These are phyloP conservation scores for Ustilago lituana DNA, from an alignment of 1,284 basidiomycete genomes.

Conservation along the genomic window DNA sequence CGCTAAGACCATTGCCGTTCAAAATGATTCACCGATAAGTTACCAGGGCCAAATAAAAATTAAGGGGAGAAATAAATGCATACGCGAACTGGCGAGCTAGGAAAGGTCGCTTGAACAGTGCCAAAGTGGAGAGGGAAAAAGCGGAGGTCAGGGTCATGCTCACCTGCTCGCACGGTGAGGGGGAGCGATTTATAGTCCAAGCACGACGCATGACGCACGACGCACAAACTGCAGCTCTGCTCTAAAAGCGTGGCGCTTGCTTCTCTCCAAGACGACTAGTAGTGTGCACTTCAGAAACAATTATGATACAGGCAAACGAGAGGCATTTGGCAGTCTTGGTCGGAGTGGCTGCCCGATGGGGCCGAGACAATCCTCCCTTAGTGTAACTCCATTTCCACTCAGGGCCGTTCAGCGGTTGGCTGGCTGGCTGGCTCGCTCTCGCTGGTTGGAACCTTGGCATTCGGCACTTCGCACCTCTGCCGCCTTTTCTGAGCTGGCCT, in stretches of 20 bases:
- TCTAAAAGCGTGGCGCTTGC: no score
- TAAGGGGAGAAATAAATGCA: no score
- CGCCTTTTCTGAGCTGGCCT: neutral
- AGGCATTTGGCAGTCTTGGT: no score
- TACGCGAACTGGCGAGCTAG: no score
- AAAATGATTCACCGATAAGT: constrained; percentile 16
- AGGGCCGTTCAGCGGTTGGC: constrained; percentile 8
- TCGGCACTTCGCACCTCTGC: constrained; percentile 3
- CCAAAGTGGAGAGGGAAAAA: constrained; percentile 2
- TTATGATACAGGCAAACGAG: no score
- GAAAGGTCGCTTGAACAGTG: no score
- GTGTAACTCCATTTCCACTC: constrained; percentile 23
- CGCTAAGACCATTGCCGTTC: constrained; percentile 23
- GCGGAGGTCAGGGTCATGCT: neutral
- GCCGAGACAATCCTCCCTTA: constrained; percentile 14
- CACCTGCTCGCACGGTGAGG: neutral
- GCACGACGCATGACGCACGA: no score
- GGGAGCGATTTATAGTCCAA: neutral
- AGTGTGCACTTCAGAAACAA: no score
- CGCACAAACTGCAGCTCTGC: no score
- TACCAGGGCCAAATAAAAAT: no score
- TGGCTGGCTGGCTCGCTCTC: constrained; percentile 11
- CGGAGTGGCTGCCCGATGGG: constrained; percentile 34
- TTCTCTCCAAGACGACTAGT: no score
- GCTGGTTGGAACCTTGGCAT: no score